phyloP scores from a whole-genome alignment of 176 grass and related monocot species.

The maize (Zea mays) region DNA sequence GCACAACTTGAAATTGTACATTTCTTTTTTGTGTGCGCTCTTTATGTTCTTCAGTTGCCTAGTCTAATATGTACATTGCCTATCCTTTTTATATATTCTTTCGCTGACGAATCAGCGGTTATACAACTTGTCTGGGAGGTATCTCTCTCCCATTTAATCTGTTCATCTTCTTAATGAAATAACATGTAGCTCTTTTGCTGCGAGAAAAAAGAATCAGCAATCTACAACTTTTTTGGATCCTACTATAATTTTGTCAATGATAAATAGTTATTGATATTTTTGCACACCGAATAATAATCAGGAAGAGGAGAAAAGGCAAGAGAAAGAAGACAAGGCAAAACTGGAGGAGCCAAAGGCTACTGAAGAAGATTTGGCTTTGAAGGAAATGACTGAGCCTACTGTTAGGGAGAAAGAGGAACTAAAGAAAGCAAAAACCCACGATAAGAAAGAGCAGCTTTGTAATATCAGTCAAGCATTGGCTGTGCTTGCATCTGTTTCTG shows the following conservation, averaged over 20 bases:
- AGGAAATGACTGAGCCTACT: slow-evolving; percentile 77
- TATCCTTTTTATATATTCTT: not conserved
- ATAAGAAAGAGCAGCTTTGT: slow-evolving; percentile 71
- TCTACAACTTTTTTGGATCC: slow-evolving; percentile 5
- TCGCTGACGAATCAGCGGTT: not conserved
- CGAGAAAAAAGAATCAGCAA: not conserved
- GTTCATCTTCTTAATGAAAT: not conserved
- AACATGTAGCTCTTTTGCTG: too few relatives aligned
- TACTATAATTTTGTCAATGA: not conserved
- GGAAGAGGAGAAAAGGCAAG: slow-evolving; percentile 83
- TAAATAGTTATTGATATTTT: slow-evolving; percentile 17
- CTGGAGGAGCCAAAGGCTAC: slow-evolving; percentile 38
- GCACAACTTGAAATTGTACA: slow-evolving; percentile 1
- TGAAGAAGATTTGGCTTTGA: slow-evolving; percentile 80
- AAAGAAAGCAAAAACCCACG: slow-evolving; percentile 58
- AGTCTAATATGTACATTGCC: slow-evolving; percentile 17
- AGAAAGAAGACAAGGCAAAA: slow-evolving; percentile 72
- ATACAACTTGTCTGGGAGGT: not conserved
- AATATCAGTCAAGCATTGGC: slow-evolving; percentile 79
- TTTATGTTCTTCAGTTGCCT: not conserved
- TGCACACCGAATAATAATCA: slow-evolving; percentile 34
- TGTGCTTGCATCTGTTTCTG: slow-evolving; percentile 89
- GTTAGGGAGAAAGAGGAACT: slow-evolving; percentile 65
- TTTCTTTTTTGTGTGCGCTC: not conserved
- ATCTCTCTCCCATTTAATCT: not conserved